Conservation (phyloP, 164 flowering plant genomes). For the Liriodendron chinense region DNA sequence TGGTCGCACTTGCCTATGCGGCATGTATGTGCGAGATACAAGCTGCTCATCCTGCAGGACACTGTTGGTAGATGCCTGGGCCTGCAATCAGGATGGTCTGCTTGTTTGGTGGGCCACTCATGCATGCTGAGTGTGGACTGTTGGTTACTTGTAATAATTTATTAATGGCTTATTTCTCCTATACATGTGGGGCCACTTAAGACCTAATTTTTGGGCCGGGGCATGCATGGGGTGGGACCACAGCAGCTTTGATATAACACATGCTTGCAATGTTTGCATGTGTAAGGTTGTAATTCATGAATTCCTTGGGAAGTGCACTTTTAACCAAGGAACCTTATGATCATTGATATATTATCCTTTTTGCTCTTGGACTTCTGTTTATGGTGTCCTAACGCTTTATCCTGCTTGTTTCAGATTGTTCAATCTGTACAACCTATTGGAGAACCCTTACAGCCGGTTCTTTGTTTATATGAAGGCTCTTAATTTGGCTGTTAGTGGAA, state of each 20-base stretch:
- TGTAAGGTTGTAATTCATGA: background rate
- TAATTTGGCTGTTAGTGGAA: conserved; percentile 66
- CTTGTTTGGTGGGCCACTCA: background rate
- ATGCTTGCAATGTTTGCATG: background rate
- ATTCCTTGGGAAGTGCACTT: background rate
- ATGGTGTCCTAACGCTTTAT: conserved; percentile 9
- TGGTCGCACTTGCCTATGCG: background rate
- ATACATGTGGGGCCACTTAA: no score
- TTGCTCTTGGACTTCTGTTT: background rate
- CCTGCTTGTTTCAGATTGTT: conserved; percentile 58
- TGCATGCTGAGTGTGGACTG: background rate
- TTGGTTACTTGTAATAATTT: no score
- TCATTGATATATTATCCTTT: background rate
- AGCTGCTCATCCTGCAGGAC: no score
- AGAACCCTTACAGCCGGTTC: conserved; percentile 69
- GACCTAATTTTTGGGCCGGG: background rate
- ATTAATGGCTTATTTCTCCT: no score
- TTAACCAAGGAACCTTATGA: no score
- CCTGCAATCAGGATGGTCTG: background rate
- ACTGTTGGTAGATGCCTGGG: background rate
- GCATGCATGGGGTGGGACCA: background rate
- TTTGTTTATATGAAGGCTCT: conserved; percentile 81
- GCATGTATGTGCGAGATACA: no score
- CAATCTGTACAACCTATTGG: conserved; percentile 86
- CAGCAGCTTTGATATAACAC: background rate